These are phyloP conservation scores for Gossypium schwendimanii DNA, from an alignment of 441 rosid genomes.

Conservation along the genomic window DNA sequence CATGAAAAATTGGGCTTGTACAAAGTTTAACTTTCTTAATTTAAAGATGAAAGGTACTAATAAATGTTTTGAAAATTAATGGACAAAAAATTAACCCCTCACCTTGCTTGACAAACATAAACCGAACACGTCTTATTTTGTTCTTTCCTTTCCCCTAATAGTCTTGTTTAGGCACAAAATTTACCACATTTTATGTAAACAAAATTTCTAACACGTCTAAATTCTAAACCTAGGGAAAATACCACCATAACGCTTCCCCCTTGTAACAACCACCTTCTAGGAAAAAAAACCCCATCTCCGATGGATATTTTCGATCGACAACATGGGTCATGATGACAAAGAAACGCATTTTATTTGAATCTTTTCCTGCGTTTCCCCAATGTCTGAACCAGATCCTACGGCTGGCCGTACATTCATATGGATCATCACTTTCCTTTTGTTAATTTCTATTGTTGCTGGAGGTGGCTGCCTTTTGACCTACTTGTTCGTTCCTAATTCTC, in stretches of 20 bases:
- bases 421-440: constrained; percentile 33
- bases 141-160: background rate
- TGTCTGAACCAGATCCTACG: constrained; percentile 55
- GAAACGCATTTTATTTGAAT: constrained; percentile 9
- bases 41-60: too few species aligned
- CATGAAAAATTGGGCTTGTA: too few species aligned
- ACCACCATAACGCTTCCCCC: background rate
- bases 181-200: constrained; percentile 26
- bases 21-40: too few species aligned
- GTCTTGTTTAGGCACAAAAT: background rate
- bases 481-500: constrained; percentile 37
- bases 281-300: background rate
- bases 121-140: background rate
- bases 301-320: constrained; percentile 1
- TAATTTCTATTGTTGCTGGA: constrained; percentile 31
- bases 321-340: constrained; percentile 30
- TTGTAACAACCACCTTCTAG: background rate
- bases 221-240: background rate
- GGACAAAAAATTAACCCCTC: too few species aligned
- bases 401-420: constrained; percentile 41
- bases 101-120: background rate
- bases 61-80: too few species aligned
- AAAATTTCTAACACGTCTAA: constrained; percentile 28
- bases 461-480: constrained; percentile 45
- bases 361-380: constrained; percentile 15